Conservation (phyloP, 2,329 filamentous ascomycete genomes). For the Aspergillus flavus region DNA sequence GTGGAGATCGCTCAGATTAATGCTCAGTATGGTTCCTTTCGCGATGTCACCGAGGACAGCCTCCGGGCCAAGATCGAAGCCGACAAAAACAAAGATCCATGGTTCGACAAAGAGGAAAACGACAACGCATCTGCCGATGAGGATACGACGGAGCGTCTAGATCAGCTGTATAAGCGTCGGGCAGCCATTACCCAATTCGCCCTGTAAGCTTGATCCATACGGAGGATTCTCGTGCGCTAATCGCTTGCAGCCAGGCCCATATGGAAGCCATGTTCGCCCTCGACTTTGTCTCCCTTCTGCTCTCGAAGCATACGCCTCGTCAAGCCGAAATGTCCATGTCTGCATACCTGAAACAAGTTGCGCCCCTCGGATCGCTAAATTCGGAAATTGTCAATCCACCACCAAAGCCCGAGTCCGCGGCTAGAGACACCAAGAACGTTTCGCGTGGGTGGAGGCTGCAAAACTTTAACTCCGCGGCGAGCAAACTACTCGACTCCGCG, state of each 20-base stretch:
- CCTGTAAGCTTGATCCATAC: conserved; percentile 32
- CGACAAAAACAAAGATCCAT: conserved; percentile 51
- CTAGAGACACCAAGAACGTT: conserved; percentile 56
- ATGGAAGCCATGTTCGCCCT: conserved; percentile 65
- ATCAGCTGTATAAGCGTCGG: conserved; percentile 47
- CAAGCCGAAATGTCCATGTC: conserved; percentile 72
- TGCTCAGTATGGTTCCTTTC: conserved; percentile 77
- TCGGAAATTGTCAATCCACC: conserved; percentile 66
- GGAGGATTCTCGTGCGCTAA: conserved; percentile 13
- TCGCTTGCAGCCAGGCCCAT: conserved; percentile 42
- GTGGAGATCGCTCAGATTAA: conserved; percentile 80
- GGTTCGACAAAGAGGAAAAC: conserved; percentile 49
- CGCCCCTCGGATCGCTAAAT: conserved; percentile 75
- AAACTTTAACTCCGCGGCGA: conserved; percentile 72
- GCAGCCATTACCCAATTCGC: conserved; percentile 49
- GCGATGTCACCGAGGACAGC: conserved; percentile 72
- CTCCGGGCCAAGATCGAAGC: conserved; percentile 68
- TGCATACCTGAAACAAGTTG: conserved; percentile 66
- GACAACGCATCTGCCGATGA: conserved; percentile 32
- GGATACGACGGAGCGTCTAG: conserved; percentile 41
- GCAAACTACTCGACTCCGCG: conserved; percentile 72
- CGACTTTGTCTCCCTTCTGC: conserved; percentile 79
- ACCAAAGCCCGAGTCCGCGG: conserved; percentile 58
- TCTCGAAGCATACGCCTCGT: conserved; percentile 78
- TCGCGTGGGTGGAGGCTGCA: conserved; percentile 75